A percentile compares a stretch with the other conserved stretches of the same genome.
Evolutionary conservation across 345 rosid genomes (phyloP).

Genomic region (Pugionium dolabratum): DNA sequence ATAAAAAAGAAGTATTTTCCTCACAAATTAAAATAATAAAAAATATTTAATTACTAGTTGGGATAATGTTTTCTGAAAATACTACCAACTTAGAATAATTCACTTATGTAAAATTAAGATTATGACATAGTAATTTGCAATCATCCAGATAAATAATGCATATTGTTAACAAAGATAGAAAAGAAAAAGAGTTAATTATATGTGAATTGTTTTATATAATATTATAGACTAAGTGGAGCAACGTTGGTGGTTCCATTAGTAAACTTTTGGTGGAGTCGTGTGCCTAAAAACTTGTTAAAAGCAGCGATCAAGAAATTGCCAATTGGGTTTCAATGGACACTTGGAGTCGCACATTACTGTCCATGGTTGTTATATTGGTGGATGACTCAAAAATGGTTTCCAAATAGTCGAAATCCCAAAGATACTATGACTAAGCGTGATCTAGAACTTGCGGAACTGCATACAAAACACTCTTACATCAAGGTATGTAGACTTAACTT

Average conservation of each 20-base stretch:
- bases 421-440: conserved; percentile 46
- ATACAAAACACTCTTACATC: conserved; percentile 39
- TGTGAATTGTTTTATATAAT: not conserved
- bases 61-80: no score
- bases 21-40: no score
- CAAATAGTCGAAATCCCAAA: conserved; percentile 49
- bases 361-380: conserved; percentile 89
- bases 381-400: conserved; percentile 87
- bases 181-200: no score
- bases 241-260: conserved; percentile 70
- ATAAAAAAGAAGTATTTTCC: no score
- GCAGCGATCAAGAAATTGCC: conserved; percentile 45
- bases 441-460: conserved; percentile 45
- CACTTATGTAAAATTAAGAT: no score
- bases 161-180: no score
- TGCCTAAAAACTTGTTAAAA: conserved; percentile 52
- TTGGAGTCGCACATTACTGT: conserved; percentile 57
- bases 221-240: conserved; percentile 59
- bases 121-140: no score
- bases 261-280: conserved; percentile 78
- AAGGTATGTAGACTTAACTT: conserved; percentile 40
- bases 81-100: no score
- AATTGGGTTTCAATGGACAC: conserved; percentile 45
- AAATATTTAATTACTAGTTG: no score
- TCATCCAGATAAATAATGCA: no score